Evolutionary conservation across 2,329 filamentous ascomycete species (phyloP).

Genomic region (Trichoderma atrobrunneum): DNA sequence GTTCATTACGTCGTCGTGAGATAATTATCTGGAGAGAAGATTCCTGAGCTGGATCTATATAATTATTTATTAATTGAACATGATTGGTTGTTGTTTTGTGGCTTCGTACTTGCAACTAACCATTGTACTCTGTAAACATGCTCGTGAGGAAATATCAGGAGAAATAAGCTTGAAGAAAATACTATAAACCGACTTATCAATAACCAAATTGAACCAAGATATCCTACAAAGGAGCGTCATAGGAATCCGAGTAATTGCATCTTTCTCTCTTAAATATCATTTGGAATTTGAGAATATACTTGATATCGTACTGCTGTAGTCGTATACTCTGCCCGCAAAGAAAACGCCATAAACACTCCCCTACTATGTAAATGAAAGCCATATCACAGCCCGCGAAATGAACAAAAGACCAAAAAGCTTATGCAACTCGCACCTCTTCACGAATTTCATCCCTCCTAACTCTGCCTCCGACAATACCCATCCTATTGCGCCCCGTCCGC

Average conservation of each 20-base stretch:
- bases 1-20: neutral
- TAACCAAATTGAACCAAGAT: neutral
- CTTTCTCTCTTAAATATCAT: neutral
- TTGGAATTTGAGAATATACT: neutral
- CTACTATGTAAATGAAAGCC: neutral
- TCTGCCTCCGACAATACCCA: constrained; percentile 78
- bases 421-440: constrained; percentile 43
- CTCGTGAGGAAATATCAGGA: neutral
- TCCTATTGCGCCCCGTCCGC: constrained; percentile 80
- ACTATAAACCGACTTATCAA: neutral
- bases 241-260: neutral
- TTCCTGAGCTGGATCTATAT: neutral
- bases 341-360: neutral
- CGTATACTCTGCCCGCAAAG: neutral
- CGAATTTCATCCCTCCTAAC: constrained; percentile 46
- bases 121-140: neutral
- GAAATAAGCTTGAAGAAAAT: neutral
- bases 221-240: neutral
- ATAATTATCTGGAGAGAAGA: neutral
- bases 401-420: neutral
- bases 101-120: neutral
- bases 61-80: neutral
- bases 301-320: neutral
- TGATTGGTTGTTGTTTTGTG: neutral
- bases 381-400: neutral